Conservation (phyloP, 306 rosid species). For the Clitoria ternatea region DNA sequence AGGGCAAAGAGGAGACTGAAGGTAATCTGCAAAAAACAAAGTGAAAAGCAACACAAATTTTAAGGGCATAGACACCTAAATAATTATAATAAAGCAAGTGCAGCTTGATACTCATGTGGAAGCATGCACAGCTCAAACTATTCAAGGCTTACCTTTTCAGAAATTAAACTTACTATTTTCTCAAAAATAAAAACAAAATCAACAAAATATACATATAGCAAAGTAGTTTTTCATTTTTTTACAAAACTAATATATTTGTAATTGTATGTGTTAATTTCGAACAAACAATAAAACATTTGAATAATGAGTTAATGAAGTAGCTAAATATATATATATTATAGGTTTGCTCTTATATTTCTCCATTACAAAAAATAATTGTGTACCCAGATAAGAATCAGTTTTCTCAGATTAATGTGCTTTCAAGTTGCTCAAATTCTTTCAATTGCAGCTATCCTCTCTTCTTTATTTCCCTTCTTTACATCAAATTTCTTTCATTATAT, state of each 20-base stretch:
- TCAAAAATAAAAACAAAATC: background rate
- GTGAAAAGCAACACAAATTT: slow-evolving; percentile 13
- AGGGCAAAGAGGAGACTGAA: slow-evolving; percentile 84
- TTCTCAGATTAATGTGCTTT: background rate
- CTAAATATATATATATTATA: background rate
- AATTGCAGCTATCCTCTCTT: background rate
- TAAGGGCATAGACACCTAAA: background rate
- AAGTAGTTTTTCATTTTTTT: background rate
- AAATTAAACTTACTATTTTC: background rate
- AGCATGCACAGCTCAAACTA: background rate
- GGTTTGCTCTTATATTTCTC: background rate
- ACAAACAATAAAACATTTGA: background rate
- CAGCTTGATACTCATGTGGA: background rate
- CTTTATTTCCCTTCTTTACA: background rate
- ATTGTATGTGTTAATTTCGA: background rate
- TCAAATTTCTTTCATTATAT: background rate
- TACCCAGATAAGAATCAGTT: background rate
- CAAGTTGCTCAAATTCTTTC: background rate
- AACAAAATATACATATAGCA: background rate
- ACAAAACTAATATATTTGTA: background rate
- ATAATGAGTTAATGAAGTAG: background rate
- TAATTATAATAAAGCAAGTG: background rate
- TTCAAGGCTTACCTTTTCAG: background rate
- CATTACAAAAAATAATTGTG: background rate
- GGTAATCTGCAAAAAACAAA: slow-evolving; percentile 64